phyloP scores from a whole-genome alignment of 441 rosid genomes.

The Gossypium schwendimanii region DNA sequence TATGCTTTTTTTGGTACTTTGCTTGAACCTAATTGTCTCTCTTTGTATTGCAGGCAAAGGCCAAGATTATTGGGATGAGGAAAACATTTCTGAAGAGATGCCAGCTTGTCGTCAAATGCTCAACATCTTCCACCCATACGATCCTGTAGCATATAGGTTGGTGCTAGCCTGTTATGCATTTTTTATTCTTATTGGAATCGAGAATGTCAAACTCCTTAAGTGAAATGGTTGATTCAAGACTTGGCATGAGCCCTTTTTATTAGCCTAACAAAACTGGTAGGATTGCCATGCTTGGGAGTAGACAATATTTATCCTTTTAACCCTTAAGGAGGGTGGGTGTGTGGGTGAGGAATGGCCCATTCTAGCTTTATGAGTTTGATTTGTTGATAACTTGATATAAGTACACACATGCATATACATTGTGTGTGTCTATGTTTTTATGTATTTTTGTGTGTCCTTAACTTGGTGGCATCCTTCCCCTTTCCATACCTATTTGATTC shows the following conservation, averaged over 20 bases:
- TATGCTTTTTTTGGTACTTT: neutral
- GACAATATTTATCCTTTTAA: neutral
- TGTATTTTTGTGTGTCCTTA: neutral
- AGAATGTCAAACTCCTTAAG: neutral
- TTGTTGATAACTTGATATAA: neutral
- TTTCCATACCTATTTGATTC: neutral
- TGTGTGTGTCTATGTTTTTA: neutral
- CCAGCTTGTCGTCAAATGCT: slow-evolving; percentile 95
- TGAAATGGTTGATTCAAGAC: neutral
- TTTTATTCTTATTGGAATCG: neutral
- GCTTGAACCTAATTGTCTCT: slow-evolving; percentile 5
- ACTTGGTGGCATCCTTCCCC: neutral
- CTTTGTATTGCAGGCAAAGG: slow-evolving; percentile 62
- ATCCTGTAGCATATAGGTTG: slow-evolving; percentile 98
- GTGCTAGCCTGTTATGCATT: neutral
- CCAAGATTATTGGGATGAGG: slow-evolving; percentile 80
- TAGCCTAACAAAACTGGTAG: slow-evolving; percentile 1
- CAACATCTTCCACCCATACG: slow-evolving; percentile 96
- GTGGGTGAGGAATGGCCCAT: neutral
- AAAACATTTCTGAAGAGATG: slow-evolving; percentile 76
- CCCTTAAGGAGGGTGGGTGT: neutral
- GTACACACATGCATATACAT: neutral
- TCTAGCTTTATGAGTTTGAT: neutral
- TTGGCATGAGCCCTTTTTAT: slow-evolving; percentile 3
- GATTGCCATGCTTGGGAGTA: neutral